These are phyloP conservation scores for Xanthoceras sorbifolium DNA, from an alignment of 345 rosid species.

Conservation along the genomic window DNA sequence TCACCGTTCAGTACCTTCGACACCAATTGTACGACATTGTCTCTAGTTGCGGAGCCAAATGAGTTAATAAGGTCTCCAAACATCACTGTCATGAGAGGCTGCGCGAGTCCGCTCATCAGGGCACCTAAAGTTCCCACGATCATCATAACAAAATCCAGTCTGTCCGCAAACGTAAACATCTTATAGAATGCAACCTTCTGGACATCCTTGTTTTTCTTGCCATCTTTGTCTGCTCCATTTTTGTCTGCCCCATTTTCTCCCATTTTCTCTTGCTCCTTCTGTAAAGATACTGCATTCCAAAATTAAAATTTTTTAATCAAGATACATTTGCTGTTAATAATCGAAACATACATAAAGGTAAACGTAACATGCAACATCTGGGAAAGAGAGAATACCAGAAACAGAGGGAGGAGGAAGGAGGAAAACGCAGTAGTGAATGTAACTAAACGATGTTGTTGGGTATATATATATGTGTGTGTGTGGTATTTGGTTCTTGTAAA, in stretches of 20 bases:
- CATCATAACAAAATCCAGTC: conserved; percentile 48
- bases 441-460: no score
- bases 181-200: conserved; percentile 52
- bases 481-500: no score
- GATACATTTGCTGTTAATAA: no score
- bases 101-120: conserved; percentile 49
- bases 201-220: background rate
- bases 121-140: conserved; percentile 42
- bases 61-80: conserved; percentile 66
- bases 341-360: no score
- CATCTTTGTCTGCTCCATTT: background rate
- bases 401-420: no score
- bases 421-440: no score
- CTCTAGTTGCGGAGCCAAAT: conserved; percentile 45
- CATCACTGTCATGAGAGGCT: conserved; percentile 55
- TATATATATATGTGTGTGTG: no score
- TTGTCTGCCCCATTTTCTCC: background rate
- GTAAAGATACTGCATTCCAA: no score
- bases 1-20: conserved; percentile 59
- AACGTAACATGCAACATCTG: no score
- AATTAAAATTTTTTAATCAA: no score
- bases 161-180: conserved; percentile 63
- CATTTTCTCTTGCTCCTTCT: background rate
- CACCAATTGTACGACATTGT: conserved; percentile 44
- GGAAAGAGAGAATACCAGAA: no score